Conservation (phyloP, 768 basidiomycete genomes). For the Auriscalpium orientale region DNA sequence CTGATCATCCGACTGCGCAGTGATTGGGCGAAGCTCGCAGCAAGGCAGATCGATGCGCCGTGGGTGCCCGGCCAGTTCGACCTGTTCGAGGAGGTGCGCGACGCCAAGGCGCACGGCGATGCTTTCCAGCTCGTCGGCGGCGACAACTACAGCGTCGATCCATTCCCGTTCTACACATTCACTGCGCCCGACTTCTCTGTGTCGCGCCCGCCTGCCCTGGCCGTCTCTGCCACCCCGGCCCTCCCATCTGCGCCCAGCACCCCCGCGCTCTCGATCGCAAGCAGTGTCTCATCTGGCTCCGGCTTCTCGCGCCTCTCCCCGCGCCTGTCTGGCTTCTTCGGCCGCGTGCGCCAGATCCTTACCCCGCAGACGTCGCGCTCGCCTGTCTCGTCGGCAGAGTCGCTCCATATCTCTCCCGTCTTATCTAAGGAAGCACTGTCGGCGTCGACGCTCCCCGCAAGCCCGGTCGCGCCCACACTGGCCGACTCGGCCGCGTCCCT, state of each 20-base stretch:
- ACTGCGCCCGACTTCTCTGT: background rate
- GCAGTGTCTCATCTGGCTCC: too few species aligned
- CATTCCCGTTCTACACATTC: background rate
- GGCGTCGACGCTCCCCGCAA: too few species aligned
- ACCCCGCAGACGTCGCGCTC: too few species aligned
- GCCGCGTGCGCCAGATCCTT: too few species aligned
- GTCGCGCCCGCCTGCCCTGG: background rate
- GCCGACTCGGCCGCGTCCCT: too few species aligned
- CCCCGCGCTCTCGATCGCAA: too few species aligned
- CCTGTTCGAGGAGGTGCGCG: background rate
- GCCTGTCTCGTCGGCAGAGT: too few species aligned
- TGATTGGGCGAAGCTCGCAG: background rate
- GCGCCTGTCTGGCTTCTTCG: too few species aligned
- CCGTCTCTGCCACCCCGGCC: background rate
- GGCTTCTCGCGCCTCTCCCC: too few species aligned
- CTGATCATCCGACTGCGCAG: background rate
- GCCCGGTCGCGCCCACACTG: too few species aligned
- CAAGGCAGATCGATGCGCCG: background rate
- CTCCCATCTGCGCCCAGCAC: background rate
- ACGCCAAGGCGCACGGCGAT: background rate
- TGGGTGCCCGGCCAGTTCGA: background rate
- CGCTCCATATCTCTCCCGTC: too few species aligned
- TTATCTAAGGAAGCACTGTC: too few species aligned
- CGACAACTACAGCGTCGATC: background rate
- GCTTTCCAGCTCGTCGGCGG: background rate